Evolutionary conservation across 2,329 filamentous ascomycete species (phyloP), one percentile per base, ranked within the genome.

Genomic region (Colletotrichum tamarilloi): DNA sequence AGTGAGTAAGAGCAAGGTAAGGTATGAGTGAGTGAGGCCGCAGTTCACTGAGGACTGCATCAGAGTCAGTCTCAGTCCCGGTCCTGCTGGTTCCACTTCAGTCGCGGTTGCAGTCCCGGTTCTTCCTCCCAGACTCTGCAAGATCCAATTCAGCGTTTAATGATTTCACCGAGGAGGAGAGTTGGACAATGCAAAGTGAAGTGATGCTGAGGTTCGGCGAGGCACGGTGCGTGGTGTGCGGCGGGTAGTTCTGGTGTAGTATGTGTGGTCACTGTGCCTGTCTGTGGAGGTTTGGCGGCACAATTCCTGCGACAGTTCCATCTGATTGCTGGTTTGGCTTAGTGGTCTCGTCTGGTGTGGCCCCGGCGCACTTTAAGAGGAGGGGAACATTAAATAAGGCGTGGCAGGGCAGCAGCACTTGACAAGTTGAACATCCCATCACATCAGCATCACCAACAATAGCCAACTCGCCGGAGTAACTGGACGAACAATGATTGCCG

Each of bases 401-500:
- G 49, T 59, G 30, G n/a, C 53, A 56, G 42, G 32, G 66, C 16
- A 62, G 52, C n/a, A 49, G 28, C 11, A 62, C 32, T 38, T 26
- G 58, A 6, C 28, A 35, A 42, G 28, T 24, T n/a, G 22, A 53
- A 42, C 46, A 53, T 35, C 4, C 32, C 32, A 35, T 35, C 32
- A 35, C 32, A 35, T 16, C 62, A 46, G 9, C 46, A 55, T 32
- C 57, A 57, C 24, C 30, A 30, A 38, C 28, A 59, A 35, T 35
- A 71, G 62, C 46, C 62, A 70, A 60, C 55, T 66, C 3, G 46
- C 26, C 42, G 55, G 56, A 38, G 46, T 28, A 11, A 22, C 16
- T 52, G 42, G 26, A 19, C 49, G 38, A 59, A 12, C 4, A 14
- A 4, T 32, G 22, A 22, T 28, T 35, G 55, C 55, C 35, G 28